Conservation (phyloP, 2,329 filamentous ascomycete genomes). For the Trichoderma simmonsii region DNA sequence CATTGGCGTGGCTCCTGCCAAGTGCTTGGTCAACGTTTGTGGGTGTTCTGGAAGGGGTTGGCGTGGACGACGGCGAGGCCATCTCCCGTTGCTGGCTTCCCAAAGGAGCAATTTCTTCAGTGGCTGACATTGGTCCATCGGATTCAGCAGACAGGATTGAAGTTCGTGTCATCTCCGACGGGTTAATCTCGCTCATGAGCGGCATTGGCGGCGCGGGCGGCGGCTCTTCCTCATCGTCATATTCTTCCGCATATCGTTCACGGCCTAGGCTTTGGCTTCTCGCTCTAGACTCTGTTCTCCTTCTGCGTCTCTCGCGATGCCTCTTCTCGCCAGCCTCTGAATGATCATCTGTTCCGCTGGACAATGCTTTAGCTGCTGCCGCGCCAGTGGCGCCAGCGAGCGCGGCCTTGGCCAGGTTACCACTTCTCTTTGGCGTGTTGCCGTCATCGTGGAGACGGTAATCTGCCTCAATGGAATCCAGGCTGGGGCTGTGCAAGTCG, state of each 20-base stretch:
- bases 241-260: conserved; percentile 48
- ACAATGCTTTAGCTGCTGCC: conserved; percentile 33
- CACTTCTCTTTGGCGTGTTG: conserved; percentile 44
- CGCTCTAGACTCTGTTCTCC: conserved; percentile 47
- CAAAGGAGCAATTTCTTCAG: conserved; percentile 58
- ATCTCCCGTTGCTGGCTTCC: conserved; percentile 62
- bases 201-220: conserved; percentile 73
- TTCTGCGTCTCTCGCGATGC: conserved; percentile 49
- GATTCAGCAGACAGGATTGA: conserved; percentile 83
- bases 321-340: conserved; percentile 50
- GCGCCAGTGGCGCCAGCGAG: conserved; percentile 45
- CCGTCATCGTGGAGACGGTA: conserved; percentile 36
- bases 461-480: conserved; percentile 44
- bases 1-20: conserved; percentile 64
- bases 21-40: conserved; percentile 57
- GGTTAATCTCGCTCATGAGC: conserved; percentile 78
- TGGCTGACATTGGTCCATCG: conserved; percentile 67
- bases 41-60: conserved; percentile 58
- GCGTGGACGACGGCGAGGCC: conserved; percentile 58
- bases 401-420: conserved; percentile 44
- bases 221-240: conserved; percentile 54
- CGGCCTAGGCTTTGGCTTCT: conserved; percentile 43
- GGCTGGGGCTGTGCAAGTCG: conserved; percentile 47
- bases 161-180: conserved; percentile 82
- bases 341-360: conserved; percentile 36